A percentile compares a stretch with the other conserved stretches of the same genome.
phyloP scores from a whole-genome alignment of 2,329 filamentous ascomycete species.

The Aureobasidium sp. region DNA sequence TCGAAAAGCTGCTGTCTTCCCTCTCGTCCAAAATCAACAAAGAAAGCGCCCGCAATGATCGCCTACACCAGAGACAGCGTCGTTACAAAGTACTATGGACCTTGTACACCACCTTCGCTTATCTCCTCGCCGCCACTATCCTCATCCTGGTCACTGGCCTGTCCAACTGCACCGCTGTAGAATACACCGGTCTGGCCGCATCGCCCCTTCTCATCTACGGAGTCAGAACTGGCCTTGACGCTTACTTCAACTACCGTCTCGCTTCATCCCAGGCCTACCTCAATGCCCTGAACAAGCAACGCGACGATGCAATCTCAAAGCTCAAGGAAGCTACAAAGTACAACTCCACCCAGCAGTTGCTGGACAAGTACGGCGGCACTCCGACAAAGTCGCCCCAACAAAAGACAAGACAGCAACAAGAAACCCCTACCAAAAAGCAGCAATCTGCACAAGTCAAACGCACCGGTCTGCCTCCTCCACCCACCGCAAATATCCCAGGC shows the following conservation, averaged over 20 bases:
- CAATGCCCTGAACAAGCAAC: constrained; percentile 68
- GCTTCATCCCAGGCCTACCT: constrained; percentile 61
- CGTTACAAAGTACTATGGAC: constrained; percentile 81
- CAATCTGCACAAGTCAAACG: constrained; percentile 40
- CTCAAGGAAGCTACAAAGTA: constrained; percentile 94
- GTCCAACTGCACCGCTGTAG: constrained; percentile 65
- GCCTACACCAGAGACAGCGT: constrained; percentile 62
- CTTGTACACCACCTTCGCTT: constrained; percentile 83
- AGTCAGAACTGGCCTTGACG: constrained; percentile 58
- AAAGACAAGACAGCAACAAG: neutral
- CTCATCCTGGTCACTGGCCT: constrained; percentile 79
- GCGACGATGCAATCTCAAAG: constrained; percentile 82
- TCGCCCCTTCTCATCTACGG: constrained; percentile 69
- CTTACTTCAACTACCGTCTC: constrained; percentile 77
- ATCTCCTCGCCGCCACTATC: constrained; percentile 78
- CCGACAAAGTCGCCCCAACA: constrained; percentile 19
- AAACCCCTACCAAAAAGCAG: constrained; percentile 20
- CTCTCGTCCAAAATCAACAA: constrained; percentile 77
- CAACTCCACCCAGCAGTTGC: constrained; percentile 83
- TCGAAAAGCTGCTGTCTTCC: constrained; percentile 81
- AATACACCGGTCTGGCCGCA: constrained; percentile 72
- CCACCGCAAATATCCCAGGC: constrained; percentile 57
- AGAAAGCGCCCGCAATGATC: constrained; percentile 66
- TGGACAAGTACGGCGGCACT: constrained; percentile 87
- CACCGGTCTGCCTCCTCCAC: constrained; percentile 54